Evolutionary conservation across 176 grass and related monocot species (phyloP).

Genomic region (Lolium multiflorum): DNA sequence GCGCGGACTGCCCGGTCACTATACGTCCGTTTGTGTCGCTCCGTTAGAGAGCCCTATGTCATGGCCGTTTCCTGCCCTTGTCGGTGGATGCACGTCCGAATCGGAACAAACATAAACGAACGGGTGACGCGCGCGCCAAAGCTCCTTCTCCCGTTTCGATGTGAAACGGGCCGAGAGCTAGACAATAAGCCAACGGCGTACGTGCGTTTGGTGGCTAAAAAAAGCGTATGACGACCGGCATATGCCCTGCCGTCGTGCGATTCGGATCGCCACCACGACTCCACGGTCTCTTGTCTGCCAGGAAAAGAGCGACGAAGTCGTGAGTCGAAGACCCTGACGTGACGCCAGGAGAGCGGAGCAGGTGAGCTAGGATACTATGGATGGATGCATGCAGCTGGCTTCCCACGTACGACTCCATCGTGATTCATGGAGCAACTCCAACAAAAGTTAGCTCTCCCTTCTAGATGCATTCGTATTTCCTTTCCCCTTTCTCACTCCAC

Average conservation of each 20-base stretch:
- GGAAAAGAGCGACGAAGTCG: background rate
- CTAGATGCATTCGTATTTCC: background rate
- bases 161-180: background rate
- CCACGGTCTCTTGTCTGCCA: conserved; percentile 1
- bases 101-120: background rate
- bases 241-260: background rate
- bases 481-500: background rate
- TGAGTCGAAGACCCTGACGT: background rate
- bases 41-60: no score
- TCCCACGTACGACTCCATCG: background rate
- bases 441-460: background rate
- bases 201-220: background rate
- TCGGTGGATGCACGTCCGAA: background rate
- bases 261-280: background rate
- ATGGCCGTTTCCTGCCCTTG: no score
- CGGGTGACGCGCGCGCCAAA: background rate
- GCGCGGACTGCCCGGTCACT: no score
- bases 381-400: background rate
- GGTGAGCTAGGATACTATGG: background rate
- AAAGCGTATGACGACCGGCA: background rate
- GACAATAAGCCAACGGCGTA: background rate
- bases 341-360: background rate
- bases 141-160: background rate
- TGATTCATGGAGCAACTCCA: background rate
- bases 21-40: no score